phyloP scores from a whole-genome alignment of 2,329 filamentous ascomycete genomes.

The Neopestalotiopsis sp. region DNA sequence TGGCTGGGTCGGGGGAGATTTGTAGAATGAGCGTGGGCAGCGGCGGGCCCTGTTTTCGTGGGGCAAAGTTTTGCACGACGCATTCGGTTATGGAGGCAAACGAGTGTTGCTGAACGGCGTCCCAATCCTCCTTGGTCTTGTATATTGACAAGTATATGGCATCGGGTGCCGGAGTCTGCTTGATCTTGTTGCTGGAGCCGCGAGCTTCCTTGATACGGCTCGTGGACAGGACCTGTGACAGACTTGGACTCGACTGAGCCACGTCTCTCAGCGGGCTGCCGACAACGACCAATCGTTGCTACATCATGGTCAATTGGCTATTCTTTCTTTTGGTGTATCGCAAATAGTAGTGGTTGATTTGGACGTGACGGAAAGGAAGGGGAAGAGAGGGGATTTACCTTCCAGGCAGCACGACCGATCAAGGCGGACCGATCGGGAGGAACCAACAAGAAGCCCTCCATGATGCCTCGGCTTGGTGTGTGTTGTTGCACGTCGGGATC shows the following conservation, averaged over 20 bases:
- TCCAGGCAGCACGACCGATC: slow-evolving; percentile 57
- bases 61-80: slow-evolving; percentile 61
- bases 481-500: background rate
- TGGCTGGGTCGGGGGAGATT: slow-evolving; percentile 53
- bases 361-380: no score
- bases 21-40: slow-evolving; percentile 64
- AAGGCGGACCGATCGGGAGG: slow-evolving; percentile 58
- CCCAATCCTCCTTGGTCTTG: slow-evolving; percentile 62
- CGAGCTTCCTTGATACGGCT: slow-evolving; percentile 44
- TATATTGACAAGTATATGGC: slow-evolving; percentile 57
- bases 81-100: slow-evolving; percentile 59
- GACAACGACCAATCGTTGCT: slow-evolving; percentile 66
- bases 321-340: background rate
- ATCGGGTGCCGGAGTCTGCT: slow-evolving; percentile 42
- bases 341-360: slow-evolving; percentile 12
- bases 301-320: slow-evolving; percentile 25
- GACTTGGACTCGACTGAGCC: slow-evolving; percentile 39
- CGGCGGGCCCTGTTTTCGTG: slow-evolving; percentile 65
- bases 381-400: slow-evolving; percentile 42
- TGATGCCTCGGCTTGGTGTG: slow-evolving; percentile 26
- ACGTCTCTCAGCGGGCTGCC: slow-evolving; percentile 46
- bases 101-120: slow-evolving; percentile 59
- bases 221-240: slow-evolving; percentile 45
- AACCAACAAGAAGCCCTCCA: slow-evolving; percentile 56
- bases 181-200: slow-evolving; percentile 40